A percentile compares a stretch with the other conserved stretches of the same genome.
phyloP scores from a whole-genome alignment of 1,284 basidiomycete species.

The Marasmius oreades region DNA sequence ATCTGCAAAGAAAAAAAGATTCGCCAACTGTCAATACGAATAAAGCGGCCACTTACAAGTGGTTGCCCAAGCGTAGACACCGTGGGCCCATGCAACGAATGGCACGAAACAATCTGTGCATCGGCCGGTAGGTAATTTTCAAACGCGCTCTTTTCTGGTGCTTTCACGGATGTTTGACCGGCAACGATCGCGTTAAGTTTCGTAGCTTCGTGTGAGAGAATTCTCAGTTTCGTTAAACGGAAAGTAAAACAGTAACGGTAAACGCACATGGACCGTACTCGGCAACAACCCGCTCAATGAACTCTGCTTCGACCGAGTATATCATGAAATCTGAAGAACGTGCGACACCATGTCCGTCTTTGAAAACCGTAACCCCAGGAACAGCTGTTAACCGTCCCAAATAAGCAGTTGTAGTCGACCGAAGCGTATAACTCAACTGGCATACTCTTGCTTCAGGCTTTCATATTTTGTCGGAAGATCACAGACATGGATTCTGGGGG shows the following conservation, averaged over 20 bases:
- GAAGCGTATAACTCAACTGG: slow-evolving; percentile 32
- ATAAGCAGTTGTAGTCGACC: slow-evolving; percentile 7
- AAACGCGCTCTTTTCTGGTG: slow-evolving; percentile 89
- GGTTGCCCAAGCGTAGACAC: slow-evolving; percentile 93
- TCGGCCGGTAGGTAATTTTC: slow-evolving; percentile 87
- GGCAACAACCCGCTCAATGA: slow-evolving; percentile 79
- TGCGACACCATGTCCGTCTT: slow-evolving; percentile 83
- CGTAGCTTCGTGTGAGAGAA: slow-evolving; percentile 69
- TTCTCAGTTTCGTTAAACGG: background rate
- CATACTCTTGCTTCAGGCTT: slow-evolving; percentile 57
- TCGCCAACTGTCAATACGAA: background rate
- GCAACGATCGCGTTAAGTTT: slow-evolving; percentile 92
- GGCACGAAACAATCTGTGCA: slow-evolving; percentile 87
- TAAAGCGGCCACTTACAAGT: slow-evolving; percentile 47
- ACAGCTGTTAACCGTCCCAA: slow-evolving; percentile 30
- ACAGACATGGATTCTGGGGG: slow-evolving; percentile 85
- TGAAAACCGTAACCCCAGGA: slow-evolving; percentile 62
- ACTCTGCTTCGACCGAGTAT: slow-evolving; percentile 94
- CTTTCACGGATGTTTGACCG: slow-evolving; percentile 96
- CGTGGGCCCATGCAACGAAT: slow-evolving; percentile 92
- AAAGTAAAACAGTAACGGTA: slow-evolving; percentile 1
- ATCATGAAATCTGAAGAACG: slow-evolving; percentile 86
- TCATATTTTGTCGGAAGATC: slow-evolving; percentile 82
- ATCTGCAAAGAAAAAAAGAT: slow-evolving; percentile 47
- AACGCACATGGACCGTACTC: slow-evolving; percentile 88